phyloP scores from a whole-genome alignment of 73 alveolate species.

The Paramecium primaurelia region DNA sequence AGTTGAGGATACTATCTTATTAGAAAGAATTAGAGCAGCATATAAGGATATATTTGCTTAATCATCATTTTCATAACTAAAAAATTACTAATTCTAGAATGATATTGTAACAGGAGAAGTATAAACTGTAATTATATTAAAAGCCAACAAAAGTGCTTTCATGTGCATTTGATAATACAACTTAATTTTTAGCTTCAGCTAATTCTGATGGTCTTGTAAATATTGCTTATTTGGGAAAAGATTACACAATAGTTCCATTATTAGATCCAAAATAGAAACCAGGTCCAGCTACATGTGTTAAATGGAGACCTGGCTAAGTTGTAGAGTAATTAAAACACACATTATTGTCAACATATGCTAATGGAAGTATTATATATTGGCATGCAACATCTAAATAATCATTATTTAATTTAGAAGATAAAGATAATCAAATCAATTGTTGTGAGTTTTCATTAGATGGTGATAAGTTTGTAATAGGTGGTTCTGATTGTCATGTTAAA shows the following conservation, averaged over 20 bases:
- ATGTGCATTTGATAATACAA: conserved; percentile 15
- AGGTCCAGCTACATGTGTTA: conserved; percentile 52
- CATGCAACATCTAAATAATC: conserved; percentile 61
- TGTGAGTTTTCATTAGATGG: conserved; percentile 61
- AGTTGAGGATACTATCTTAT: not conserved
- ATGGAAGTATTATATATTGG: conserved; percentile 53
- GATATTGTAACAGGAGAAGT: conserved; percentile 15
- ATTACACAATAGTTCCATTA: not conserved
- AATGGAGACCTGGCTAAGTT: conserved; percentile 56
- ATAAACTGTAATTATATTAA: not conserved
- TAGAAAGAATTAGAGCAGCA: not conserved
- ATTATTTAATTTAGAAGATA: conserved; percentile 40
- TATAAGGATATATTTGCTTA: not conserved
- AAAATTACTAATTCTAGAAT: conserved; percentile 4
- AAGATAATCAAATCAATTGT: conserved; percentile 42
- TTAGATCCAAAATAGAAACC: conserved; percentile 45
- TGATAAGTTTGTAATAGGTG: conserved; percentile 47
- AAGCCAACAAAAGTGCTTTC: conserved; percentile 19
- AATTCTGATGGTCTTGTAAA: conserved; percentile 17
- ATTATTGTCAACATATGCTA: conserved; percentile 51
- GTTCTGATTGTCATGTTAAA: conserved; percentile 54
- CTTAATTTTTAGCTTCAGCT: conserved; percentile 10
- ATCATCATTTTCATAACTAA: not conserved
- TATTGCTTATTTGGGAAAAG: not conserved
- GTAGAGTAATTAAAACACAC: conserved; percentile 36